phyloP scores from a whole-genome alignment of 2,329 filamentous ascomycete genomes.

The Fusarium illudens region DNA sequence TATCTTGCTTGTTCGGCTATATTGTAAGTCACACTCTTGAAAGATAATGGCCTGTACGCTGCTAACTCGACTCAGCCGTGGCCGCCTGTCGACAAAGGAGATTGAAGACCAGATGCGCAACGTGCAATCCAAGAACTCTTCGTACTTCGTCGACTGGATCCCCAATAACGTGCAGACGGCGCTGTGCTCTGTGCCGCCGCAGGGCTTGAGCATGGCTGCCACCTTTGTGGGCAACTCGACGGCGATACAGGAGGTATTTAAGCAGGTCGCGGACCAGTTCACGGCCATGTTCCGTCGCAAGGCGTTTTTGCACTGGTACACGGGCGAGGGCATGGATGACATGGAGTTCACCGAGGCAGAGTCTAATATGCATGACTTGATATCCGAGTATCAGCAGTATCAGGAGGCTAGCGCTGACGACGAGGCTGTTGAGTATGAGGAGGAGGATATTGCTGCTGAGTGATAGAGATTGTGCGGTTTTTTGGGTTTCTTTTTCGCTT shows the following conservation, averaged over 20 bases:
- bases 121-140: conserved; percentile 99
- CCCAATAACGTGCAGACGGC: conserved; percentile 99
- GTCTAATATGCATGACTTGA: conserved; percentile 99
- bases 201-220: conserved; percentile 97
- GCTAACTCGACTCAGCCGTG: conserved; percentile 69
- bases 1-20: conserved; percentile 99
- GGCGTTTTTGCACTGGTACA: conserved; percentile 99
- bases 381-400: conserved; percentile 99
- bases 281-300: conserved; percentile 99
- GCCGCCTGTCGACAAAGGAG: conserved; percentile 99
- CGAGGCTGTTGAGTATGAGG: conserved; percentile 90
- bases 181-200: conserved; percentile 97
- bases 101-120: conserved; percentile 99
- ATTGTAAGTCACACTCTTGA: conserved; percentile 69
- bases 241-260: conserved; percentile 99
- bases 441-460: conserved; percentile 40
- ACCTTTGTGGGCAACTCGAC: conserved; percentile 99
- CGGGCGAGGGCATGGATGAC: conserved; percentile 99
- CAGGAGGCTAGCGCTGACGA: conserved; percentile 98
- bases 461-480: neutral
- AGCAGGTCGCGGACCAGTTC: conserved; percentile 99
- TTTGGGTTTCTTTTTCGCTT: neutral
- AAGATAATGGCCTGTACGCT: neutral
- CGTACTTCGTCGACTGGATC: conserved; percentile 99
- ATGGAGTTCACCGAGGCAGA: conserved; percentile 99